Evolutionary conservation across 2,329 filamentous ascomycete genomes (phyloP), one percentile per base, ranked within the genome.

Genomic region (Venturia carpophila): DNA sequence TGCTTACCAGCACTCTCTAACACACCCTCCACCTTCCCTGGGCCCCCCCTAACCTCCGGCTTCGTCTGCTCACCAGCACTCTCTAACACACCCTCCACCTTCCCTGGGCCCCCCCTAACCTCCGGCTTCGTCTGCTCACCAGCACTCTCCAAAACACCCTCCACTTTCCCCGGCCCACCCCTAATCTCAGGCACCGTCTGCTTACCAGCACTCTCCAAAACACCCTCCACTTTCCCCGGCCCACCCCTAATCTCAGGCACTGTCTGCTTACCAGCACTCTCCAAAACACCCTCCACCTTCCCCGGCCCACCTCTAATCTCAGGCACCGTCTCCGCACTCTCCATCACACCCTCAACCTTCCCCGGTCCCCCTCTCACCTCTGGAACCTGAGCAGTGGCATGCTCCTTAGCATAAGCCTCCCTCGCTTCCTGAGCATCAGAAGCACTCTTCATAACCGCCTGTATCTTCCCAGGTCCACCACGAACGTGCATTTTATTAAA

Each of bases 381-480:
- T 5, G 30, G 27, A 58, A 37, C 39, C 30, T 62, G 2, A 9
- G 15, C 5, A 61, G 34, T 10, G 7, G 30, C 60, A 3, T 62
- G 39, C 24, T 43, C 21, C 15, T 62, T 62, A 21, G 39, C 60
- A 21, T 24, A 42, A 10, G 15, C 37, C 43, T 62, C 43, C 27
- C 43, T 62, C 5, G 34, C 60, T 15, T 62, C 27, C 39, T 42
- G 43, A 39, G 60, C 43, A 27, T 45, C 49, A 27, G 49, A 37
- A 9, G 63, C 63, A n/a, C 63, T 64, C 24, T 64, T 30, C 63
- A 64, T 45, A 24, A 64, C 52, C 13, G 34, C 63, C 52, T 58
- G 39, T 1, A 60, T 60, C 49, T 64, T 64, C 17, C 30, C 39
- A 6, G 63, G 63, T 60, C 63, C 63, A 30, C 63, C 63, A 17